Evolutionary conservation across 805 yeast species (phyloP).

Genomic region (Candida xyloterini): DNA sequence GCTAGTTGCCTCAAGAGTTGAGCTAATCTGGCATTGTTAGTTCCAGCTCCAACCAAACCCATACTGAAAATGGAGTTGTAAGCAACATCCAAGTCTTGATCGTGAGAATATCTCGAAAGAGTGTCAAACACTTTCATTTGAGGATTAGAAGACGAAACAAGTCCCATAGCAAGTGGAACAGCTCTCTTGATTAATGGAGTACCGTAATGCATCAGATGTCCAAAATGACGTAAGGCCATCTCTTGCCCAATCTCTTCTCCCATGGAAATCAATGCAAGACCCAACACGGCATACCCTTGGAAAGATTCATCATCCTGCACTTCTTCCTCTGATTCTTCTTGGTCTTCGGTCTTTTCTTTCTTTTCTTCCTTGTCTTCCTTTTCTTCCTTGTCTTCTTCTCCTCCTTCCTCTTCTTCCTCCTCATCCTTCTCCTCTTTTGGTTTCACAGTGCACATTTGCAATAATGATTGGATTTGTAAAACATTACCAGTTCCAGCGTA

Average conservation of each 20-base stretch:
- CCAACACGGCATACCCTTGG: slow-evolving; percentile 90
- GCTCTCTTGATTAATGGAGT: slow-evolving; percentile 86
- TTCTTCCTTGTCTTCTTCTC: slow-evolving; percentile 58
- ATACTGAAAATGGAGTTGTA: slow-evolving; percentile 91
- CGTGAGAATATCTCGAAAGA: slow-evolving; percentile 93
- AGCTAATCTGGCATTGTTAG: slow-evolving; percentile 96
- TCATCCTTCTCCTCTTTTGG: slow-evolving; percentile 54
- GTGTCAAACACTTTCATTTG: slow-evolving; percentile 97
- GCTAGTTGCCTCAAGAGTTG: slow-evolving; percentile 94
- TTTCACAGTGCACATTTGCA: slow-evolving; percentile 83
- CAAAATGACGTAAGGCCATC: slow-evolving; percentile 95
- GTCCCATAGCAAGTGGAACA: slow-evolving; percentile 97
- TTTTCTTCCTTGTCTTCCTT: slow-evolving; percentile 36
- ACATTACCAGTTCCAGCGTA: slow-evolving; percentile 98
- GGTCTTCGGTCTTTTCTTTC: slow-evolving; percentile 30
- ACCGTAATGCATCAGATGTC: slow-evolving; percentile 97
- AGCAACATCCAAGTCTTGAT: slow-evolving; percentile 90
- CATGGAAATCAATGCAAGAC: slow-evolving; percentile 91
- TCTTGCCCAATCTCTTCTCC: slow-evolving; percentile 98
- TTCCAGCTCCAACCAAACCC: slow-evolving; percentile 99
- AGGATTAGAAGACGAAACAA: slow-evolving; percentile 89
- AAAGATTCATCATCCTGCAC: slow-evolving; percentile 51
- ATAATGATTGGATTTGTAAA: slow-evolving; percentile 83
- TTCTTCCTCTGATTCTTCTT: slow-evolving; percentile 30
- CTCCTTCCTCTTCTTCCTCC: slow-evolving; percentile 28